Base-by-base conservation (phyloP, 352 stramenopile species). In the Phytophthora quininea region DNA sequence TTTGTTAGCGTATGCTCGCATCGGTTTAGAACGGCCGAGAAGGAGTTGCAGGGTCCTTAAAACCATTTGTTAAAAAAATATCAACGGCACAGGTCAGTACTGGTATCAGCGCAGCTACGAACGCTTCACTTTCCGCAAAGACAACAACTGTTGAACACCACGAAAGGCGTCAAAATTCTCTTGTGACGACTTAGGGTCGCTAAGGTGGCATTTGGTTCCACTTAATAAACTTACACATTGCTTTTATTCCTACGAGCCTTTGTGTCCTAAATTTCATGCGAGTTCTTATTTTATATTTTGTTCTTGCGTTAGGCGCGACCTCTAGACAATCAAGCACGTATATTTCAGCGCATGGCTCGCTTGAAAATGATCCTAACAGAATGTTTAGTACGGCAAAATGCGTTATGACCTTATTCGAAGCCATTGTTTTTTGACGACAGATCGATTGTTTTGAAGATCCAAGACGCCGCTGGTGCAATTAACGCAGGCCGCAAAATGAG, bases 91-190 rank as follows among this genome's bases (percentile, higher is more conserved):
- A 40, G 6, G 35, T 40, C 35, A 40, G 6, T n/a, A 47, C 40
- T 47, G 40, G 40, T 47, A 47, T 14, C 40, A 47, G 12, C 40
- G 19, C 40, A 47, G 40, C 40, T n/a, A 47, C 40, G 40, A 47
- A 47, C 40, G 40, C 40, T 47, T 47, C 40, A 6, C 12, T 47
- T 47, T 47, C 40, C 40, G 19, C 40, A 19, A 6, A 9, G 40
- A 47, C 40, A 24, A 24, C 40, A 47, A 14, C 15, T 47, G 40
- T 47, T 47, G 40, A 47, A n/a, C 15, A 47, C 9, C 12, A 47
- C 40, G 40, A 47, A 11, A 24, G 19, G 19, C 19, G 19, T 24
- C 19, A 24, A 24, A 40, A 40, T 11, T 47, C 19, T 6, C 12
- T 47, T 27, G 40, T n/a, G 40, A 47, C 40, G 40, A 15, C 19